Evolutionary conservation across 805 yeast species (phyloP), one percentile per base, ranked within the genome.

Genomic region (Metschnikowia gruessii): DNA sequence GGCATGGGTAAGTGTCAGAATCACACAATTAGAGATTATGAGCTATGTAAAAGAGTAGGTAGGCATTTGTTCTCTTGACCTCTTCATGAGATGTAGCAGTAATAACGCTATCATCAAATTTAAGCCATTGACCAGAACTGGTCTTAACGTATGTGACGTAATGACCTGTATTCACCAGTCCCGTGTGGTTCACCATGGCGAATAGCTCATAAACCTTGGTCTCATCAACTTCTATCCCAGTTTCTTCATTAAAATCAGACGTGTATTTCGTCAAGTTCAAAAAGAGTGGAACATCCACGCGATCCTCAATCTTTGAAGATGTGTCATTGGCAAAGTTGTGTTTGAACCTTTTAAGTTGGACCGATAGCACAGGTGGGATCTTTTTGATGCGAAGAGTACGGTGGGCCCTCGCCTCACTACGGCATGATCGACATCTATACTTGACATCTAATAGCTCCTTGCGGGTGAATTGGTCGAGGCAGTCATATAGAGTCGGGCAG

Each of bases 131-230:
- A 2, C 89, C 86, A 35, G 79, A 77, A n/a, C 79, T 70, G 45
- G 74, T 79, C 61, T 91, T 92, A 50, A 87, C 78, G 57, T 83
- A 75, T 15, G 94, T 84, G 12, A 91, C 77, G 63, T 94, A 94
- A 64, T 94, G 99, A 10, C 99, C 99, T 1, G 97, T 94, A 62
- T 89, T 89, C 6, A 92, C 94, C 16, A 92, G 83, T 1, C 99
- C 99, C 29, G 82, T 82, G 64, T 94, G 99, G 57, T 89, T 82
- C 9, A 94, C 85, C 28, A 91, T 80, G 1, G 92, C 96, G 65
- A 83, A 89, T 35, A 94, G 74, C 65, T 92, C 97, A 65, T 86
- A 92, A 1, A 81, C 65, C 43, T 73, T 66, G 26, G 74, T 55
- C 10, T 55, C 56, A 28, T 59, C 67, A 16, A 66, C 59, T 39